Evolutionary conservation across 768 basidiomycete species (phyloP), one percentile per base, ranked within the genome.

Genomic region (Fistulinella prunicolor): DNA sequence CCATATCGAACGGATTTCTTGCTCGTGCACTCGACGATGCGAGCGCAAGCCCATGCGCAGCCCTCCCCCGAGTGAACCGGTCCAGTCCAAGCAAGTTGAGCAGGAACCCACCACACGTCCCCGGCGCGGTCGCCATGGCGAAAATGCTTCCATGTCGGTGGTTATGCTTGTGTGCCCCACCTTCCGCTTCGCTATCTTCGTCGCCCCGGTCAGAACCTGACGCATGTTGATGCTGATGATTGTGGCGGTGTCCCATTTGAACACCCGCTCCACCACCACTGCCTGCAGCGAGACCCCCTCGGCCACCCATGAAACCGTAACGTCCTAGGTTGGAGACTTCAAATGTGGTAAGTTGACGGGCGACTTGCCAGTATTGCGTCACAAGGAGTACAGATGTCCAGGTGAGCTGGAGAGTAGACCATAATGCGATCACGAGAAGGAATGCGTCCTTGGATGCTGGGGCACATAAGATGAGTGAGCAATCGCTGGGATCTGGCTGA

Each of bases 271-370:
- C 80, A 3, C 64, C 64, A 3, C 64, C 64, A 7, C 81, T 74
- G 7, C 73, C 72, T 17, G 88, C 73, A 30, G 77, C 81, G 3
- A 82, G 79, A 17, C 82, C 81, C 0, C 83, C 89, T 34, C 90
- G 83, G 0, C 94, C 94, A 30, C 96, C 95, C 92, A 99, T 95
- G 72, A 85, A 97, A 12, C 96, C 95, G 61, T 85, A 97, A 38
- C 95, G 81, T 3, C 95, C 93, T 3, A 98, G 82, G 62, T 99
- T 99, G 50, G 85, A 86, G 3, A 98, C 91, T 63, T 99, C 95
- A 46, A 94, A 78, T 0, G 95, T 97, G 2, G 95, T 99, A 80
- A 98, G 91, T 61, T 98, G 94, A 21, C 86, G 81, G 2, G 86
- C 81, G 45, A 97, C 82, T 68, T 99, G 96, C 89, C 90, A 95